Conservation (phyloP, 192 early-diverging fungal genomes). For the Podila verticillata region DNA sequence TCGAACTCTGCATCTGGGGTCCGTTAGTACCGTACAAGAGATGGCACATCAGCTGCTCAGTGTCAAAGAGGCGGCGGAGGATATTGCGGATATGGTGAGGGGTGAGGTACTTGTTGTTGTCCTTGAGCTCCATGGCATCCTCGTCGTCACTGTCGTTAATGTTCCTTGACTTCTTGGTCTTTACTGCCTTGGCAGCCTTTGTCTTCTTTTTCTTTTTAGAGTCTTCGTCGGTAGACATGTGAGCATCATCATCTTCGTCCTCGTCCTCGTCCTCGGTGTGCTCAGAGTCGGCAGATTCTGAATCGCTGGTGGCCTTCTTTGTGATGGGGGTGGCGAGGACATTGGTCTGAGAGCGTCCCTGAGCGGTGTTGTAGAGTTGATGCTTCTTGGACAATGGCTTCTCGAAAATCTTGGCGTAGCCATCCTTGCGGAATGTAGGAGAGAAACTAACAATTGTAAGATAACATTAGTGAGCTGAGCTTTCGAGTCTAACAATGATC, state of each 20-base stretch:
- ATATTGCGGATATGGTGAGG: constrained; percentile 84
- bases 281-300: constrained; percentile 29
- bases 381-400: constrained; percentile 63
- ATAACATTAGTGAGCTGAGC: neutral
- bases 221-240: constrained; percentile 48
- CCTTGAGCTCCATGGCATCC: constrained; percentile 42
- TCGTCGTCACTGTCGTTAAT: constrained; percentile 50
- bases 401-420: constrained; percentile 86
- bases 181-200: constrained; percentile 19
- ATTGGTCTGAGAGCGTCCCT: constrained; percentile 41
- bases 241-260: constrained; percentile 45
- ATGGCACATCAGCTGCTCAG: constrained; percentile 78
- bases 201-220: constrained; percentile 29
- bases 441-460: constrained; percentile 22
- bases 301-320: constrained; percentile 47
- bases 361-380: constrained; percentile 27
- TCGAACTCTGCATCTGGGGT: constrained; percentile 48
- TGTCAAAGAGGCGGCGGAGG: constrained; percentile 78
- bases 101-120: constrained; percentile 64
- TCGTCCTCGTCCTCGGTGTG: constrained; percentile 46
- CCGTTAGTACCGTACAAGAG: constrained; percentile 84
- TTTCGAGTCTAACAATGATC: no score
- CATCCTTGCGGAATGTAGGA: constrained; percentile 85
- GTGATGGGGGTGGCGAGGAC: constrained; percentile 9
- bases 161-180: constrained; percentile 54